Evolutionary conservation across 768 basidiomycete species (phyloP), one percentile per base, ranked within the genome.

Genomic region (Clitopilus passeckerianus): DNA sequence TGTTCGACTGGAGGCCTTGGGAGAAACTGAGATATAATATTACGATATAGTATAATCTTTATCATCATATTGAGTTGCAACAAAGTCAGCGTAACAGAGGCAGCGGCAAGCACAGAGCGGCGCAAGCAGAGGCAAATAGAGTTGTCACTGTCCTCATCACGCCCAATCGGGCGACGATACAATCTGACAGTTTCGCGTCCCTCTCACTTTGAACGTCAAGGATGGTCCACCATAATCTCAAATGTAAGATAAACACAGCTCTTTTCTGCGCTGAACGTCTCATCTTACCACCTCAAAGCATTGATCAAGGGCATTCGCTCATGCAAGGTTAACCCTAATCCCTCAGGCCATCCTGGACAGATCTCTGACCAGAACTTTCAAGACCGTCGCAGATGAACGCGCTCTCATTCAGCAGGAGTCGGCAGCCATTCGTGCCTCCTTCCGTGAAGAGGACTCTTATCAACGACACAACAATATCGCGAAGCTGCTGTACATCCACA

Each of bases 301-400:
- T 82, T 98, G 66, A 98, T 98, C 79, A 98, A 98, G 84, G 95
- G 93, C 59, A 96, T 98, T 75, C 84, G 97, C 62, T 85, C 94
- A 61, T 97, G 93, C 86, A 99, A 99, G 88, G 95, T 90, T 60
- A 41, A 71, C 61, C 20, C 61, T 60, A 60, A 34, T 59, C 16
- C 58, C 44, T 55, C 35, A 37, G 57, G 54, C 46, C 24, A 53
- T 52, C 59, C 34, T 58, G 57, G 41, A 57, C 37, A 54, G 58
- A 59, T 56, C 61, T 56, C 59, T 61, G 68, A 58, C 67, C 52
- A 60, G 63, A 23, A 34, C 12, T 41, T n/a, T 41, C 67, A 30
- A 95, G 95, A 99, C 97, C 54, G 89, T 98, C 58, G 97, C 97
- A 62, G 97, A 99, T 80, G 97, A 99, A 76, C 92, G 96, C 59